Percentiles rank a stretch among this genome's conserved stretches.
phyloP scores from a whole-genome alignment of 2,329 filamentous ascomycete species.

The Aspergillus ochraceoroseus region DNA sequence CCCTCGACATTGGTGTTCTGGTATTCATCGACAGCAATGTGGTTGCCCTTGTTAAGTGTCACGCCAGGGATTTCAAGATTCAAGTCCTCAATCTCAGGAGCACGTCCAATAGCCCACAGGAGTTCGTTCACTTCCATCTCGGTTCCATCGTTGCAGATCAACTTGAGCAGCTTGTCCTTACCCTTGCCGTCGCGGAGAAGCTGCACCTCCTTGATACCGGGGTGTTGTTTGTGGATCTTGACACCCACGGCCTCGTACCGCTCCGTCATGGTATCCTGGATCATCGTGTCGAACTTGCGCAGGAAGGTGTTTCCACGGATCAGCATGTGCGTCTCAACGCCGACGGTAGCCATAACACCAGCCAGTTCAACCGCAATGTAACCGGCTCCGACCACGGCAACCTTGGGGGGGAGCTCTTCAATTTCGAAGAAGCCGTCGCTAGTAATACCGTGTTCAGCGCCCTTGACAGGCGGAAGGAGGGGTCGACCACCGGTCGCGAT shows the following conservation, averaged over 20 bases:
- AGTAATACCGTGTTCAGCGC: constrained; percentile 48
- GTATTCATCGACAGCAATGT: constrained; percentile 48
- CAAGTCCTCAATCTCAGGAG: constrained; percentile 44
- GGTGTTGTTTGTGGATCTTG: constrained; percentile 45
- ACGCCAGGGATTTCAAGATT: constrained; percentile 42
- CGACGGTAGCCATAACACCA: constrained; percentile 47
- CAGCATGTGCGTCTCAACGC: constrained; percentile 50
- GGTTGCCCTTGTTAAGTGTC: constrained; percentile 37
- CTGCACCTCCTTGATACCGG: constrained; percentile 47
- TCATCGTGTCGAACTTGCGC: constrained; percentile 51
- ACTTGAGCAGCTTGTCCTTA: constrained; percentile 45
- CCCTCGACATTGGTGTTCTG: constrained; percentile 48
- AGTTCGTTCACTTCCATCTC: constrained; percentile 48
- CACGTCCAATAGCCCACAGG: constrained; percentile 49
- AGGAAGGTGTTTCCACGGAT: constrained; percentile 48
- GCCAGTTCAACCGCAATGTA: constrained; percentile 52
- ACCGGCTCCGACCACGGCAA: constrained; percentile 49
- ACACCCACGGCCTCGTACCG: constrained; percentile 49
- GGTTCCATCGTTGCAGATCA: constrained; percentile 42
- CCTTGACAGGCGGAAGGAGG: constrained; percentile 41
- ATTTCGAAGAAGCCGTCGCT: constrained; percentile 51
- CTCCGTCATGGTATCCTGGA: constrained; percentile 50
- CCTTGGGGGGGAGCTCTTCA: constrained; percentile 48
- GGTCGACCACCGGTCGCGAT: constrained; percentile 49
- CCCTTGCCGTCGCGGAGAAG: constrained; percentile 45